Evolutionary conservation across 345 rosid species (phyloP).

Genomic region (Gossypium stocksii): DNA sequence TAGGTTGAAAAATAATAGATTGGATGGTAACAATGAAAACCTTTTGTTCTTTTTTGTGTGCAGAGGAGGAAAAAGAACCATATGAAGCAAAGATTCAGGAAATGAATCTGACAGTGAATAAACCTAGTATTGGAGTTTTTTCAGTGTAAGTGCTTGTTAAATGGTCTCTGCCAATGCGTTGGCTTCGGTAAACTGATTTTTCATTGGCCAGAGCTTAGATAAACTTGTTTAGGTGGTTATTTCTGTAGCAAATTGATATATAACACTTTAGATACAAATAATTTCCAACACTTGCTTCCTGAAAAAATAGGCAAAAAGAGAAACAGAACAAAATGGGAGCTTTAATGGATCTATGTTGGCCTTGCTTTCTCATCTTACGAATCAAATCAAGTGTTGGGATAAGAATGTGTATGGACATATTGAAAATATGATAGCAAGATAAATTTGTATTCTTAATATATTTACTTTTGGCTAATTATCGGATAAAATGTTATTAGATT

Average conservation of each 20-base stretch:
- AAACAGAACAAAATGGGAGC: neutral
- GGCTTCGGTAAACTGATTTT: too few relatives aligned
- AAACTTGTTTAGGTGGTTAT: neutral
- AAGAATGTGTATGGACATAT: too few relatives aligned
- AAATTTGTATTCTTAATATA: too few relatives aligned
- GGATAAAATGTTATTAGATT: too few relatives aligned
- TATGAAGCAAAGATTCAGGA: constrained; percentile 62
- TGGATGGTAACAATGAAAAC: neutral
- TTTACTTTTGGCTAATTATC: too few relatives aligned
- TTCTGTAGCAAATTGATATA: neutral
- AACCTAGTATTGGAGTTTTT: too few relatives aligned
- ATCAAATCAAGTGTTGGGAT: too few relatives aligned
- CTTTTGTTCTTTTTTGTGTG: neutral
- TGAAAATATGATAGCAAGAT: too few relatives aligned
- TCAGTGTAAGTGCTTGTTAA: neutral
- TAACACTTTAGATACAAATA: neutral
- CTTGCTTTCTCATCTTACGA: too few relatives aligned
- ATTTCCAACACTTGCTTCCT: neutral
- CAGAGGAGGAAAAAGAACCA: constrained; percentile 83
- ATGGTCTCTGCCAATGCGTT: neutral
- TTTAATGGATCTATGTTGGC: too few relatives aligned
- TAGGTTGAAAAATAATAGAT: neutral
- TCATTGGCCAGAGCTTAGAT: neutral
- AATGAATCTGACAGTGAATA: neutral
- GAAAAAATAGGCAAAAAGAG: neutral